Conservation (phyloP, 2,329 filamentous ascomycete species). For the Ceratocystis diversiconidia region DNA sequence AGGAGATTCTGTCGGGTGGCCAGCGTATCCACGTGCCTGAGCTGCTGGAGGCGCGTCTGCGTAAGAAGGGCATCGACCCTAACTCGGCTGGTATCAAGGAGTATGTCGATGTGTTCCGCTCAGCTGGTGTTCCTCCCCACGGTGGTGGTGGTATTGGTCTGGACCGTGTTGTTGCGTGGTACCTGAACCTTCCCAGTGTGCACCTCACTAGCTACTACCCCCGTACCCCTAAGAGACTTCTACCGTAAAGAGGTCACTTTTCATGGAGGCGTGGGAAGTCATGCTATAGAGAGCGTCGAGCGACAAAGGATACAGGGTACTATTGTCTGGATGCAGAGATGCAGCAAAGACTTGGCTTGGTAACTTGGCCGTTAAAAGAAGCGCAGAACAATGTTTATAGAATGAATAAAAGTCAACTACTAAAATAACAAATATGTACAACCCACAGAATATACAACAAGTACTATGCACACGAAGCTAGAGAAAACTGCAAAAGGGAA, state of each 20-base stretch:
- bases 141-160: slow-evolving; percentile 81
- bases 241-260: slow-evolving; percentile 28
- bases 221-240: slow-evolving; percentile 44
- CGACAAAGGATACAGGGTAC: background rate
- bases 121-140: slow-evolving; percentile 77
- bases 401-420: background rate
- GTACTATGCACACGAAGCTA: too few species aligned
- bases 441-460: background rate
- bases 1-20: slow-evolving; percentile 84
- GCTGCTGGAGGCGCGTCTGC: slow-evolving; percentile 64
- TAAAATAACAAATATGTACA: background rate
- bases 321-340: background rate
- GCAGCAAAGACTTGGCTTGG: background rate
- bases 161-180: slow-evolving; percentile 67
- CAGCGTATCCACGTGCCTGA: slow-evolving; percentile 76
- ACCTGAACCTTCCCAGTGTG: slow-evolving; percentile 43
- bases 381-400: slow-evolving; percentile 5
- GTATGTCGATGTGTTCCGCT: slow-evolving; percentile 68
- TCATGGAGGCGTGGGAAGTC: background rate
- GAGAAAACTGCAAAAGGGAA: too few species aligned
- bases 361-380: background rate
- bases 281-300: background rate
- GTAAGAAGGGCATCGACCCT: slow-evolving; percentile 68
- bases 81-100: slow-evolving; percentile 64
- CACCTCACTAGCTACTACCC: slow-evolving; percentile 45